Conservation (phyloP, 495 filamentous ascomycete species). For the Articulospora tetracladia region DNA sequence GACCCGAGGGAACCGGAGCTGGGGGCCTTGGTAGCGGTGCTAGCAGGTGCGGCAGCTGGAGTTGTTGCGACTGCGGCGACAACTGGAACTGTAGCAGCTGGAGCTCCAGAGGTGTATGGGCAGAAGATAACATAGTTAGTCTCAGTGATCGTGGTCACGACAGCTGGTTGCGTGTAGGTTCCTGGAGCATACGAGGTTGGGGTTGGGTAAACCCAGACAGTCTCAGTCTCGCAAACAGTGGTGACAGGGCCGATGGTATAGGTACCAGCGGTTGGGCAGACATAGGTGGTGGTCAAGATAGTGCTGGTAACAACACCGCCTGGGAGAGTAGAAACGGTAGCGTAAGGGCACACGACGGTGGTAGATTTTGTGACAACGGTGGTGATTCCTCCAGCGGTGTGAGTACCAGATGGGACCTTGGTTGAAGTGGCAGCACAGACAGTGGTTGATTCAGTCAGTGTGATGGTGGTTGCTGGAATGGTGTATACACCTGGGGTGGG, state of each 20-base stretch:
- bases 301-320: conserved; percentile 60
- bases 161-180: conserved; percentile 68
- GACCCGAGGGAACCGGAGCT: conserved; percentile 11
- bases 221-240: conserved; percentile 48
- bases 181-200: conserved; percentile 63
- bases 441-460: conserved; percentile 60
- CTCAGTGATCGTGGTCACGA: conserved; percentile 63
- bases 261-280: conserved; percentile 74
- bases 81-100: conserved; percentile 15
- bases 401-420: conserved; percentile 56
- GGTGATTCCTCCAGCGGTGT: conserved; percentile 75
- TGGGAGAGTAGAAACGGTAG: conserved; percentile 57
- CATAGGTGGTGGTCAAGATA: conserved; percentile 67
- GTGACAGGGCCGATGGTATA: conserved; percentile 76
- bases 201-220: conserved; percentile 62
- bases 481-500: conserved; percentile 73
- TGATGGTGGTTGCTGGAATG: conserved; percentile 72
- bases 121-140: conserved; percentile 68
- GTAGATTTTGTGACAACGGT: conserved; percentile 68
- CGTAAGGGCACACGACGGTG: conserved; percentile 70
- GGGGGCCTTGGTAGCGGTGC: neutral
- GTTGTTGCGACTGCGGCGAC: conserved; percentile 1
- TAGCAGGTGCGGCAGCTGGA: neutral
- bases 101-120: conserved; percentile 49
- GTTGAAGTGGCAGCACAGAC: conserved; percentile 64